These are phyloP conservation scores for Avena sativa DNA, from an alignment of 176 grass and related monocot species.

Conservation along the genomic window DNA sequence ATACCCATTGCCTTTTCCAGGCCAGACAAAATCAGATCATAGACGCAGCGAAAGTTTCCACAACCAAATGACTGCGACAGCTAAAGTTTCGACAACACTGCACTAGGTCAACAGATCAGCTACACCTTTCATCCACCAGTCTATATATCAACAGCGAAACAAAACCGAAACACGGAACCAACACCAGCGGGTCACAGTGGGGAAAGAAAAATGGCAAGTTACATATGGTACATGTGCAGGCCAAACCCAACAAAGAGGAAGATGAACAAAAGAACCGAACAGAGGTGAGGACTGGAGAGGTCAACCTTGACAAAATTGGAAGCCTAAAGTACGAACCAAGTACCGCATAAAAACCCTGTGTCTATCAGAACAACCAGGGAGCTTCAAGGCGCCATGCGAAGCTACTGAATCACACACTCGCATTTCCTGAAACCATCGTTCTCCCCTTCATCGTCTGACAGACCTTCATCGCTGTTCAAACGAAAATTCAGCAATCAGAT, in stretches of 20 bases:
- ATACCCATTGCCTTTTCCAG: too few relatives aligned
- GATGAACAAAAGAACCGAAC: background rate
- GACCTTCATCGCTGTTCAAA: conserved; percentile 67
- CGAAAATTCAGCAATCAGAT: conserved; percentile 11
- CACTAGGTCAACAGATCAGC: background rate
- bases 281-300: background rate
- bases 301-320: conserved; percentile 52
- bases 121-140: background rate
- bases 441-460: conserved; percentile 71
- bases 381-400: conserved; percentile 1
- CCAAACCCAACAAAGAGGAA: conserved; percentile 6
- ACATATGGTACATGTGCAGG: background rate
- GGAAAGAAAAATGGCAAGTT: background rate
- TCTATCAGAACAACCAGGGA: background rate
- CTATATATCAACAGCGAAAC: background rate
- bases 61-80: too few relatives aligned
- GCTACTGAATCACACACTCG: conserved; percentile 79
- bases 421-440: conserved; percentile 72
- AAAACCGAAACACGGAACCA: background rate
- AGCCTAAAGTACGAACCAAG: conserved; percentile 5
- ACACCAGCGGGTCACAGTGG: background rate
- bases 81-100: too few relatives aligned
- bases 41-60: too few relatives aligned
- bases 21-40: too few relatives aligned
- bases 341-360: background rate